Base-by-base conservation (phyloP, 352 stramenopile genomes). In the Thraustotheca clavata region DNA sequence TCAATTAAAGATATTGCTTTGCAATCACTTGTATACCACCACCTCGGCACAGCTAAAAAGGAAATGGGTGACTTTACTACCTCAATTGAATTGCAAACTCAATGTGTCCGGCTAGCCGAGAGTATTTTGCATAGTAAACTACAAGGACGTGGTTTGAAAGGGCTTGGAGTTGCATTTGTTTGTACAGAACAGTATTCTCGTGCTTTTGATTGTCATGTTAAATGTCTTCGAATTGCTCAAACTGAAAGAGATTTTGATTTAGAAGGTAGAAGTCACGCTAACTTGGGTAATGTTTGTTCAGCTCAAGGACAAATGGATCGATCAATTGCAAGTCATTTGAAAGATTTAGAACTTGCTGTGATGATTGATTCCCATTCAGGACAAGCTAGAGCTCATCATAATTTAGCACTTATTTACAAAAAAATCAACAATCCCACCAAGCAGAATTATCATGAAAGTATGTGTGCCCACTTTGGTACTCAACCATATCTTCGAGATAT, bases 251-350 rank as follows among this genome's bases (percentile, higher is more conserved):
- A 89, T 59, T 54, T 49, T 11, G 83, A 93, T 38, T 76, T 91
- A 11, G 81, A 90, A 48, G 80, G 79, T 0, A 76, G 83, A 9
- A 77, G 88, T 38, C 86, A 86, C 47, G 83, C 83, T 14, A 93
- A 93, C 52, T 60, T 93, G 22, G 83, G 83, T 46, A 92, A 91
- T 34, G 68, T 92, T 22, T 80, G 77, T 3, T 68, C 76, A 7
- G 68, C 71, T 2, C 72, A 88, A 46, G 31, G 71, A 31, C 73
- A 89, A 54, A 76, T 85, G 20, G 72, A 69, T 18, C 81, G 86
- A 33, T 78, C 83, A 12, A 48, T 90, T 22, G 75, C 70, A 6
- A 88, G 74, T 49, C 78, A 91, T 49, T 62, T 80, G 39, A 77
- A 79, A 39, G 81, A 92, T 49, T 73, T 91, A 14, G 59, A 65